Evolutionary conservation across 345 rosid genomes (phyloP), one percentile per base, ranked within the genome.

Genomic region (Ailanthus altissimus): DNA sequence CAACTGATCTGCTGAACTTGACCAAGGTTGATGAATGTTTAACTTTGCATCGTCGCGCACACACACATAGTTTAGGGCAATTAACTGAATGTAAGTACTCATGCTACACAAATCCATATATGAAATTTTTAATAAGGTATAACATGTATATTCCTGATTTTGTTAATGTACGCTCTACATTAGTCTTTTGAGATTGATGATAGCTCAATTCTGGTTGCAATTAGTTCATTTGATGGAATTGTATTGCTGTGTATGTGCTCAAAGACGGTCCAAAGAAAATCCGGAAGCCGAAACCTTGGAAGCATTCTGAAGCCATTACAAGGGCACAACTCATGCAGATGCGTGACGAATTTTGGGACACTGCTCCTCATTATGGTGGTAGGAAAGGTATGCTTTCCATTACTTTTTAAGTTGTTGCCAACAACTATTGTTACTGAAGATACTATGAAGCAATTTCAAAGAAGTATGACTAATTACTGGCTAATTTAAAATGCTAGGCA

Each of bases 331-430:
- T 93, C 50, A 59, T 21, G 69, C 86, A 85, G 73, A 73, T 91
- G 93, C 91, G 94, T 50, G 97, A 91, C 40, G 94, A 93, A 69
- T 93, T 90, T 78, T 91, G 94, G 97, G 97, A 90, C 72, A 91
- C 94, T 26, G 90, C 93, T 79, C 92, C 97, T 65, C 93, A 91
- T 75, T 93, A 89, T 86, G 94, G 93, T 83, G 94, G 97, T 70
- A 81, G 78, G 46, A 90, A 83, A 90, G 94, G 97, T 89, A 84
- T 13, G 46, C 60, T 46, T 72, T 32, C 73, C 8, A n/a, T 51
- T 26, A 47, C 32, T 32, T 32, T 10, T 49, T 15, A 70, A 53
- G 59, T 57, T 26, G 20, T 67, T 45, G 47, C 21, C 11, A 11
- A 28, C 50, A 75, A 4, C 42, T 49, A 13, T 14, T 49, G n/a